Evolutionary conservation across 495 filamentous ascomycete genomes (phyloP).

Genomic region (Jackrogersella multiformis): DNA sequence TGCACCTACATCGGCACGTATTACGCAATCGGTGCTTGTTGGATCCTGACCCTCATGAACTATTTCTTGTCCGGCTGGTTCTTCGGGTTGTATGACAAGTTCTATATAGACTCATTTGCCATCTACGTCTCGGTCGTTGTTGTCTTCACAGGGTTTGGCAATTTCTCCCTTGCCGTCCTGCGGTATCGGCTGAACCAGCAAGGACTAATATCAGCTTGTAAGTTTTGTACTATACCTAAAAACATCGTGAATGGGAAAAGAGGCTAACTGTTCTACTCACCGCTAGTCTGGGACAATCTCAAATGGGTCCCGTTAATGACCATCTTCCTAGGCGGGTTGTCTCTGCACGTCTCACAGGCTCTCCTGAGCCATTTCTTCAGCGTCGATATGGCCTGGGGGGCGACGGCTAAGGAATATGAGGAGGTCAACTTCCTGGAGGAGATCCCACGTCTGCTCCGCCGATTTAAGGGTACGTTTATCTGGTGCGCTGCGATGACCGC

Average conservation of each 20-base stretch:
- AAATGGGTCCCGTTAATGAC: conserved; percentile 71
- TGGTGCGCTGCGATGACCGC: conserved; percentile 59
- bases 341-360: conserved; percentile 69
- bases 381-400: conserved; percentile 70
- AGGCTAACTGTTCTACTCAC: conserved; percentile 26
- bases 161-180: conserved; percentile 61
- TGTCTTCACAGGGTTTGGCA: conserved; percentile 65
- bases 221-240: conserved; percentile 25
- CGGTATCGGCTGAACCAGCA: conserved; percentile 61
- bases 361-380: conserved; percentile 68
- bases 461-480: conserved; percentile 68
- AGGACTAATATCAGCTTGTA: conserved; percentile 48
- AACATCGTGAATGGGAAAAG: neutral
- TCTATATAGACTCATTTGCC: conserved; percentile 69
- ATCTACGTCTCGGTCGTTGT: conserved; percentile 66
- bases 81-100: conserved; percentile 65
- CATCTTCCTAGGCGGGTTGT: conserved; percentile 72
- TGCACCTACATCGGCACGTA: conserved; percentile 80
- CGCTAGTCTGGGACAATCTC: conserved; percentile 64
- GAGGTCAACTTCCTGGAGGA: conserved; percentile 69
- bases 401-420: conserved; percentile 71
- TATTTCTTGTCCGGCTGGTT: conserved; percentile 73
- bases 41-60: conserved; percentile 70
- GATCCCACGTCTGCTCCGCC: conserved; percentile 62
- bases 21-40: conserved; percentile 74